Conservation (phyloP, 148 eudicot genomes). For the Tetragonia tetragonoides region DNA sequence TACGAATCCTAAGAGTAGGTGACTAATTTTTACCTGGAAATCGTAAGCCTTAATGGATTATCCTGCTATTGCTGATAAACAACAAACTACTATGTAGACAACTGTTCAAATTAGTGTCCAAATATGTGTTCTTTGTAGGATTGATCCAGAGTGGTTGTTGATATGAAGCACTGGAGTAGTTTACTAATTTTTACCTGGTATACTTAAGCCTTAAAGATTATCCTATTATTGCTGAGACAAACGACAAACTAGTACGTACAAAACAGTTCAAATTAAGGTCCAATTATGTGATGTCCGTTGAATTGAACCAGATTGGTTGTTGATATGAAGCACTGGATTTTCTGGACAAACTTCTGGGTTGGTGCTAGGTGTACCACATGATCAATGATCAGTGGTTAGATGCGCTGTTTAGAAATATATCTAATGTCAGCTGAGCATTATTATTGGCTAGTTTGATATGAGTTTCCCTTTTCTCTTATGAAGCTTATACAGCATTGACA, state of each 20-base stretch:
- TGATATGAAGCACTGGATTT: background rate
- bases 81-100: background rate
- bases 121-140: background rate
- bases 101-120: background rate
- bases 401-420: background rate
- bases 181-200: background rate
- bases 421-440: background rate
- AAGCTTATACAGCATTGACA: background rate
- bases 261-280: background rate
- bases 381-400: background rate
- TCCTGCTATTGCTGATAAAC: background rate
- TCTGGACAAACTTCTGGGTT: background rate
- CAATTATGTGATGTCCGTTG: background rate
- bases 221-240: background rate
- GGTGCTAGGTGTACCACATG: background rate
- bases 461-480: background rate
- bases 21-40: background rate
- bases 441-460: background rate
- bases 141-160: background rate
- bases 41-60: background rate
- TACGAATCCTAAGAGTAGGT: too few relatives aligned
- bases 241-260: background rate
- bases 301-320: background rate
- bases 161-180: background rate
- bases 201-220: background rate